Base-by-base conservation (phyloP, 768 basidiomycete species). In the Collybia sordida region DNA sequence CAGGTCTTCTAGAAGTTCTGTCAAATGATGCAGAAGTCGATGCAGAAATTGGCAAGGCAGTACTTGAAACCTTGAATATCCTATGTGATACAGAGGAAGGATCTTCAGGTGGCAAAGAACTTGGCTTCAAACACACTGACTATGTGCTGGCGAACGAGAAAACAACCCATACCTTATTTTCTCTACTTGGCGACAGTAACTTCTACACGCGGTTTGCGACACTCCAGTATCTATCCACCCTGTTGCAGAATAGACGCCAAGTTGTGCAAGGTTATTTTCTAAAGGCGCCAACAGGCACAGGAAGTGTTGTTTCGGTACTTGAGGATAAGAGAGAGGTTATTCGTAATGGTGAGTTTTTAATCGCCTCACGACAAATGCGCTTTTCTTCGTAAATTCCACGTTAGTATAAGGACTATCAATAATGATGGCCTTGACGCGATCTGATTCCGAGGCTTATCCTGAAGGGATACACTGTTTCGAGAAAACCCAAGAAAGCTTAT, bases 301-400 rank as follows among this genome's bases (percentile, higher is more conserved):
- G 81, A 3, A 86, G 88, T 44, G 72, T 93, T 38, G 81, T 92
- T 48, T 74, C 83, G 1, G 78, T 86, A 8, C 71, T 95, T 25
- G 91, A 93, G 53, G 94, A 95, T 59, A 87, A 86, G 64, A 72
- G 90, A 45, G 93, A 96, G 64, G 91, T 95, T 42, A 87, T 95
- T 52, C 77, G 91, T 47, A 92, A 91, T 67, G 93, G 93, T 92
- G 61, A 53, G 83, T 67, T 17, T 19, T 45, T 2, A 31, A 11
- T 31, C 14, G 11, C 9, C 9, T 11, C 9, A 31, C 9, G 27
- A 27, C 9, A 31, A 3, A 31, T 31, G 31, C 6, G 31, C 31
- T 14, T 7, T 31, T 31, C 31, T 14, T 31, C 31, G 31, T 31
- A 31, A 31, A 12, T 14, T 3, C 31, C 31, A 22, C 27, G 4